Evolutionary conservation across 2,329 filamentous ascomycete genomes (phyloP).

Genomic region (Diaporthe capsici): DNA sequence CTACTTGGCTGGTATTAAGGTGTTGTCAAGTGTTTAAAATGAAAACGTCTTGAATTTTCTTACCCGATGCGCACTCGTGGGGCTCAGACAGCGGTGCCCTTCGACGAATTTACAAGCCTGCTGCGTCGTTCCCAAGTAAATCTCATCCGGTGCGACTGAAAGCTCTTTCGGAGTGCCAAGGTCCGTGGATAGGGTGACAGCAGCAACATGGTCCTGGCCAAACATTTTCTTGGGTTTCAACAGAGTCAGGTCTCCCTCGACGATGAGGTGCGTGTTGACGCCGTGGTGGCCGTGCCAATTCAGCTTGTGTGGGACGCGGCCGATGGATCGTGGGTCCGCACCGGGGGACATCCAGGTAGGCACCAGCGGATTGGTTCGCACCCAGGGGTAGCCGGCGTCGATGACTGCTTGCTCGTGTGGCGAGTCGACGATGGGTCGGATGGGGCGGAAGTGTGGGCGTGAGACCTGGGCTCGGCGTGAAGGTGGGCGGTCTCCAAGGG

Average conservation of each 20-base stretch:
- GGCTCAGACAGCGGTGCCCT: constrained; percentile 9
- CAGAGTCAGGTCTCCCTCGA: constrained; percentile 49
- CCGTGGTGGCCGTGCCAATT: constrained; percentile 44
- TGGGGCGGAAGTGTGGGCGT: neutral
- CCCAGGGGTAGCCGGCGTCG: constrained; percentile 20
- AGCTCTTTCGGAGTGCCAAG: neutral
- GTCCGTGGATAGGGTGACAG: neutral
- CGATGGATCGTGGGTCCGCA: neutral
- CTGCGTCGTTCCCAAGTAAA: neutral
- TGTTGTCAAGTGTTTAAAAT: neutral
- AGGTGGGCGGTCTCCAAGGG: neutral
- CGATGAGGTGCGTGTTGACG: constrained; percentile 52
- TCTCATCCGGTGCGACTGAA: neutral
- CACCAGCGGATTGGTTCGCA: neutral
- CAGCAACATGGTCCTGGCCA: neutral
- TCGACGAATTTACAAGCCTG: constrained; percentile 16
- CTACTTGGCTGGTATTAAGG: neutral
- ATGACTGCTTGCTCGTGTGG: constrained; percentile 11
- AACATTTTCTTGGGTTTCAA: neutral
- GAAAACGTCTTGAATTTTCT: neutral
- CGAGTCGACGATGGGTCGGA: neutral
- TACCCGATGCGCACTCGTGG: neutral
- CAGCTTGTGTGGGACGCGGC: neutral
- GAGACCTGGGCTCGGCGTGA: neutral
- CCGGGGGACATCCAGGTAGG: neutral